Conservation (phyloP, 805 yeast genomes). For the Sugiyamaella smithiae region DNA sequence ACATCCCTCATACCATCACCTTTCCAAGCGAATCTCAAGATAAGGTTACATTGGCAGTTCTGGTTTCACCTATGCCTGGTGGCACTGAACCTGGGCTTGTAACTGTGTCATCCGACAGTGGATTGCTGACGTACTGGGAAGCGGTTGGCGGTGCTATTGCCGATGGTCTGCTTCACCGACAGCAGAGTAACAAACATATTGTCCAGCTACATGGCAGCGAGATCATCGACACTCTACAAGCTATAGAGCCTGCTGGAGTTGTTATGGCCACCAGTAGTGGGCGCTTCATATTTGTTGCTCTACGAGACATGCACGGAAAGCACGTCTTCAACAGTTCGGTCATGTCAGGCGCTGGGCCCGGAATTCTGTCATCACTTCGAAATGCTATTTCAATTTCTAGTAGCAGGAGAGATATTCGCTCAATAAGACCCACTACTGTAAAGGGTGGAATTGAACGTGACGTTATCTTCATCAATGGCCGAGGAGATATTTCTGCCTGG, state of each 20-base stretch:
- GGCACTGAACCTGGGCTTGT: slow-evolving; percentile 64
- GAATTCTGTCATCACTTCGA: slow-evolving; percentile 29
- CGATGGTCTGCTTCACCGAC: slow-evolving; percentile 49
- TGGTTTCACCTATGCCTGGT: slow-evolving; percentile 58
- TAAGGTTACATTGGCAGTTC: slow-evolving; percentile 45
- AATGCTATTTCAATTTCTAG: slow-evolving; percentile 27
- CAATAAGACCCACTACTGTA: slow-evolving; percentile 54
- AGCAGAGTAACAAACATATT: slow-evolving; percentile 35
- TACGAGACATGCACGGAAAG: slow-evolving; percentile 69
- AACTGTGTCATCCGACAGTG: slow-evolving; percentile 56
- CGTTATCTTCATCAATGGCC: slow-evolving; percentile 40
- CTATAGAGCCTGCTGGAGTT: slow-evolving; percentile 72
- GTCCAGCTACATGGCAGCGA: slow-evolving; percentile 53
- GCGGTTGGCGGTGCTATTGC: slow-evolving; percentile 70
- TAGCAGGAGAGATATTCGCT: slow-evolving; percentile 46
- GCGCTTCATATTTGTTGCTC: slow-evolving; percentile 56
- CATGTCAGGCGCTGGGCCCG: slow-evolving; percentile 31
- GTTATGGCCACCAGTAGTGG: slow-evolving; percentile 68
- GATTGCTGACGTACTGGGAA: slow-evolving; percentile 66
- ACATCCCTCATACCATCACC: slow-evolving; percentile 54
- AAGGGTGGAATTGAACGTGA: slow-evolving; percentile 50
- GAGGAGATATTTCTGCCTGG: slow-evolving; percentile 50
- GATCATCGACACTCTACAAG: slow-evolving; percentile 51
- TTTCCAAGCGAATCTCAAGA: slow-evolving; percentile 37
- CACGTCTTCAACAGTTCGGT: slow-evolving; percentile 36